Base-by-base conservation (phyloP, 495 filamentous ascomycete species). In the Achaetomiella virescens region DNA sequence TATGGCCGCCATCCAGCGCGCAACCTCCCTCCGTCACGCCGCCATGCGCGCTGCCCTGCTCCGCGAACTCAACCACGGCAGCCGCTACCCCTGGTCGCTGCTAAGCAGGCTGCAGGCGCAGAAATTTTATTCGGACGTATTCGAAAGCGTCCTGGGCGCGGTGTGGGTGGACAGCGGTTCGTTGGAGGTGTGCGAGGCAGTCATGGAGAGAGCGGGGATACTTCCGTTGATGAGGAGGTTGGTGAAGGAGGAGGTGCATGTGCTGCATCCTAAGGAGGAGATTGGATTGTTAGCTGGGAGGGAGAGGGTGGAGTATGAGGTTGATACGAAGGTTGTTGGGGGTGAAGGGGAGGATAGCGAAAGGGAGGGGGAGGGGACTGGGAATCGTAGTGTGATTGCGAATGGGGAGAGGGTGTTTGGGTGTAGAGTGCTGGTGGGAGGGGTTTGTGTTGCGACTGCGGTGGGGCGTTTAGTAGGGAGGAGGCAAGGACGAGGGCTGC, bases 121-220 rank as follows among this genome's bases (percentile, higher is more conserved):
- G 22, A 97, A 97, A 60, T 88, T 89, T 75, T 84, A 88, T 70
- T 93, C 87, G 0, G 92, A 98, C 64, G 73, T 96, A 10, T 73
- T 96, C 37, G 93, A 98, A 75, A 81, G 78, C 47, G 57, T 92
- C 1, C 68, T 97, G 1, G 93, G 90, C 0, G 93, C 92, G 0
- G 81, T 96, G 0, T 98, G 86, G 73, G 74, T 95, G 48, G 93
- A 97, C 65, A 88, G 84, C 0, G 87, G 88, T 2, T 70, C 80
- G 4, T 61, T 91, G 22, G 70, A 66, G 0, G 68, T 55, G 0
- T 90, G 87, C 57, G 68, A 72, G 24, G 54, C 29, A 0, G 78
- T 96, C 36, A 58, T 87, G 0, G 82, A 87, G 55, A 63, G 74
- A 1, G 60, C 88, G 1, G 89, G 90, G 0, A 69, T 96, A 11